Evolutionary conservation across 2,329 filamentous ascomycete genomes (phyloP).

Genomic region (Pseudogymnoascus sp.): DNA sequence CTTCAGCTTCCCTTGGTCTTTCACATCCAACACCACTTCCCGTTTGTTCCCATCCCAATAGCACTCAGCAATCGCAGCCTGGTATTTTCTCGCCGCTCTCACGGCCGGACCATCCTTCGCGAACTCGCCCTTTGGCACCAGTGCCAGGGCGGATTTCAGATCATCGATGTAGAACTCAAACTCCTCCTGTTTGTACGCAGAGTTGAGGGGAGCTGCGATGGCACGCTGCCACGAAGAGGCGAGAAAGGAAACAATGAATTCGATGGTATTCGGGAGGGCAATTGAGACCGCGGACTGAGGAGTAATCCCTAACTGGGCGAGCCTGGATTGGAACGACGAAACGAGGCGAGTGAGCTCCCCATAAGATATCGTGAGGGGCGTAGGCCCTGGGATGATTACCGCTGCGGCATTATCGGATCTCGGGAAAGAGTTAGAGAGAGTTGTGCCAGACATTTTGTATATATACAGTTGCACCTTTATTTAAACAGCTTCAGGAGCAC

Average conservation of each 20-base stretch:
- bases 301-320: conserved; percentile 67
- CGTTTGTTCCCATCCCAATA: conserved; percentile 63
- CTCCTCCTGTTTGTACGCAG: conserved; percentile 81
- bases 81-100: conserved; percentile 69
- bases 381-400: conserved; percentile 64
- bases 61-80: conserved; percentile 79
- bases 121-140: conserved; percentile 68
- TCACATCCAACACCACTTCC: conserved; percentile 71
- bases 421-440: conserved; percentile 52
- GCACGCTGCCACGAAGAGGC: conserved; percentile 79
- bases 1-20: conserved; percentile 63
- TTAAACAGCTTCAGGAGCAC: conserved; percentile 6
- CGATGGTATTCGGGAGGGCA: conserved; percentile 76
- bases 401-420: conserved; percentile 49
- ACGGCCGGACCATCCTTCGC: conserved; percentile 63
- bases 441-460: conserved; percentile 32
- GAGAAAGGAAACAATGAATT: conserved; percentile 82
- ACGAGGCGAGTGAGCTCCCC: conserved; percentile 60
- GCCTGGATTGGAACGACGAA: conserved; percentile 66
- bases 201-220: conserved; percentile 80
- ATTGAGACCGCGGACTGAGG: conserved; percentile 71
- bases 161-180: conserved; percentile 92
- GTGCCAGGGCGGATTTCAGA: conserved; percentile 68
- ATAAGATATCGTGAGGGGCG: conserved; percentile 63
- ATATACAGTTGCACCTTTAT: neutral